A percentile compares a stretch with the other conserved stretches of the same genome.
Evolutionary conservation across 306 rosid species (phyloP).

Genomic region (Cercis canadensis): DNA sequence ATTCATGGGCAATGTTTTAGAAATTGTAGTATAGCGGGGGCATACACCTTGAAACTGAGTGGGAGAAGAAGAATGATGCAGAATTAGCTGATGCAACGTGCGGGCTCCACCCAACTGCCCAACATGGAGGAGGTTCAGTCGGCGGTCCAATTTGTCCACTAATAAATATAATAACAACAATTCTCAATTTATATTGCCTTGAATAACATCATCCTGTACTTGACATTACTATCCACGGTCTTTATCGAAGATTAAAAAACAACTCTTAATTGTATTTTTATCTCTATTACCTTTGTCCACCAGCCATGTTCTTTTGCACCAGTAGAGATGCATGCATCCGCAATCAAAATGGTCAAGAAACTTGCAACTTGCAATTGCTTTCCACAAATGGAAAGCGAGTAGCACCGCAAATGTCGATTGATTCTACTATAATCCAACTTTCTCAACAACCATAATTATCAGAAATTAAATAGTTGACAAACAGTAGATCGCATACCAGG

Average conservation of each 20-base stretch:
- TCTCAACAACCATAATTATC: background rate
- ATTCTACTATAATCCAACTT: background rate
- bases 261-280: background rate
- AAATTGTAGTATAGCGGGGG: too few relatives aligned
- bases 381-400: background rate
- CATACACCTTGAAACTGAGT: background rate
- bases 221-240: background rate
- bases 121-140: conserved; percentile 29
- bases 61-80: conserved; percentile 10
- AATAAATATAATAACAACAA: too few relatives aligned
- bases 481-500: background rate
- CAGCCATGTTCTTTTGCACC: background rate
- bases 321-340: conserved; percentile 9
- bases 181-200: background rate
- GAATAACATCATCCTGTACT: background rate
- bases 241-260: background rate
- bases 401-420: background rate
- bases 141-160: conserved; percentile 34
- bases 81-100: background rate
- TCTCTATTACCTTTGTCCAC: background rate
- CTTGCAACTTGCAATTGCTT: background rate
- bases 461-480: background rate
- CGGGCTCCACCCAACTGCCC: conserved; percentile 20
- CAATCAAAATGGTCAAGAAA: too few relatives aligned
- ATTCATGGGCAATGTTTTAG: background rate